Base-by-base conservation (phyloP, 305 asterid species). In the Nicotiana rustica region DNA sequence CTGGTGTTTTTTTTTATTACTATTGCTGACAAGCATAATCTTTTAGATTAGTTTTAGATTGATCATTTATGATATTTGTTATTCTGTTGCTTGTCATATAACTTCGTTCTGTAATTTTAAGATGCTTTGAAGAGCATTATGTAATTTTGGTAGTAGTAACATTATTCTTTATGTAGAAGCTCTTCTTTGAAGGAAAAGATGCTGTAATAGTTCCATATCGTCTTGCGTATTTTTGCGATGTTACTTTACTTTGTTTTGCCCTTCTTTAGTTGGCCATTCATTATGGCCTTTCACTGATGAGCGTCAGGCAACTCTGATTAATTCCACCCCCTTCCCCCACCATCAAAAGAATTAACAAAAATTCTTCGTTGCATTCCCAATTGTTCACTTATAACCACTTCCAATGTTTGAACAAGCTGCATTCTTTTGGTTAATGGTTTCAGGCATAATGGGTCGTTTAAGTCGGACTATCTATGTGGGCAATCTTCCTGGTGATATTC, bases 401-500 rank as follows among this genome's bases (percentile, higher is more conserved):
- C 64, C 15, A 25, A 49, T 73, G 25, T 25, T 75, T 4, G 64
- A 75, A 49, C 79, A 25, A 75, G 64, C 64, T 49, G 25, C 44
- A 49, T 25, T 49, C 3, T 49, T 73, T 80, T 67, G 75, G 33
- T 19, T 49, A 67, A 7, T 36, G 70, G 25, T 84, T 84, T 44
- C 88, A 84, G 92, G 87, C 68, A 85, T 62, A 83, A 94, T 94
- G 97, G 92, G 96, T 35, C 91, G 93, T 56, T 85, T 87, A 71
- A 93, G 94, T 89, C 87, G 92, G 79, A 94, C 97, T 7, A 88
- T 94, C 67, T 94, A 93, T 83, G 97, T 92, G 18, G 97, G 98
- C 10, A 94, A 94, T 84, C 98, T 94, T 85, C 98, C 97, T 21
- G 97, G 93, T 35, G 97, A 94, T 73, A 84, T 92, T 69, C 93